These are phyloP conservation scores for Theobroma cacao DNA, from an alignment of 345 rosid species.

Conservation along the genomic window DNA sequence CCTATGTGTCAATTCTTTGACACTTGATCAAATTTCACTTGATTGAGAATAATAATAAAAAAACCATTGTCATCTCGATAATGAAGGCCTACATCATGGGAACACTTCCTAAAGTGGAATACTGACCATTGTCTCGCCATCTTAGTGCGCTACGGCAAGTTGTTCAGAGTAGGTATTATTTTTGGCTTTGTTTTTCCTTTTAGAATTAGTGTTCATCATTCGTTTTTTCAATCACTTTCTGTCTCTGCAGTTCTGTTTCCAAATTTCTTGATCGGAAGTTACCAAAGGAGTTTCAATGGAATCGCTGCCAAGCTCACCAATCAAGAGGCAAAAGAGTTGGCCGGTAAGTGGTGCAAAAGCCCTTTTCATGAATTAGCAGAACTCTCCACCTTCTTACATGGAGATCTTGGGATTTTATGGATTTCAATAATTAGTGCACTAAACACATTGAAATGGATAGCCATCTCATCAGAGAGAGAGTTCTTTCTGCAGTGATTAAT, in stretches of 20 bases:
- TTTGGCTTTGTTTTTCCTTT: not conserved
- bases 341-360: slow-evolving; percentile 28
- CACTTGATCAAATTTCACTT: no score
- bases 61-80: not conserved
- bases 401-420: slow-evolving; percentile 55
- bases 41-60: no score
- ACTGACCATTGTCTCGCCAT: slow-evolving; percentile 26
- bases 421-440: no score
- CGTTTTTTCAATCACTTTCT: not conserved
- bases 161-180: slow-evolving; percentile 23
- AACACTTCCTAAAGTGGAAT: slow-evolving; percentile 22
- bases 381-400: slow-evolving; percentile 36
- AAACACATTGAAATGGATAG: no score
- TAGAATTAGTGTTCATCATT: not conserved
- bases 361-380: slow-evolving; percentile 3
- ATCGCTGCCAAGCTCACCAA: slow-evolving; percentile 46
- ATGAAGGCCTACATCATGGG: slow-evolving; percentile 38
- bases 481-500: no score
- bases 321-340: slow-evolving; percentile 34
- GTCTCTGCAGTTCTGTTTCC: slow-evolving; percentile 19
- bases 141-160: slow-evolving; percentile 31
- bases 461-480: no score
- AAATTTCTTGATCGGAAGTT: slow-evolving; percentile 39
- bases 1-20: no score
- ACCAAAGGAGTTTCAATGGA: slow-evolving; percentile 56